Conservation (phyloP, 2,329 filamentous ascomycete genomes). For the Lachnellula occidentalis region DNA sequence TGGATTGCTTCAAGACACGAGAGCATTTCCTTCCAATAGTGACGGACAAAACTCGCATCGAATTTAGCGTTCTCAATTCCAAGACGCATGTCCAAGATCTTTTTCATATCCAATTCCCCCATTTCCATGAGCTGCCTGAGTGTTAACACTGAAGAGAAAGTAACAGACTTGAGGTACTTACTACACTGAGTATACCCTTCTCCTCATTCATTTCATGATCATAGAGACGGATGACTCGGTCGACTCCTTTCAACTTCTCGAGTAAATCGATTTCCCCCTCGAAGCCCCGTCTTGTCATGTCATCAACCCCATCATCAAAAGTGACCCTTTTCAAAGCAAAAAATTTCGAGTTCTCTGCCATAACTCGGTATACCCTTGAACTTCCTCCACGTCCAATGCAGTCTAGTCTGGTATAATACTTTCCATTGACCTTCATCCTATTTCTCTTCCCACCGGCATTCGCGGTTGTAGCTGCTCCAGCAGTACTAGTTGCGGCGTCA, state of each 20-base stretch:
- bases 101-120: slow-evolving; percentile 88
- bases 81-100: slow-evolving; percentile 68
- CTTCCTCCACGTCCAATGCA: slow-evolving; percentile 89
- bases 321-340: slow-evolving; percentile 92
- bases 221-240: slow-evolving; percentile 83
- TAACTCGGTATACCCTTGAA: slow-evolving; percentile 91
- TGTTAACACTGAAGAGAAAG: slow-evolving; percentile 20
- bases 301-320: slow-evolving; percentile 75
- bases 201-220: slow-evolving; percentile 93
- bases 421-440: slow-evolving; percentile 83
- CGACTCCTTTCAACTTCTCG: slow-evolving; percentile 73
- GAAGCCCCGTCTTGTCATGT: slow-evolving; percentile 75
- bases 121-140: slow-evolving; percentile 80
- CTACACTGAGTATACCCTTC: slow-evolving; percentile 81
- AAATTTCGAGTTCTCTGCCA: slow-evolving; percentile 94
- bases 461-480: slow-evolving; percentile 70
- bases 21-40: slow-evolving; percentile 99
- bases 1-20: slow-evolving; percentile 91
- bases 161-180: slow-evolving; percentile 39
- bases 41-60: slow-evolving; percentile 88
- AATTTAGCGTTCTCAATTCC: slow-evolving; percentile 69
- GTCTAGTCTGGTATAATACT: slow-evolving; percentile 83
- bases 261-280: slow-evolving; percentile 94
- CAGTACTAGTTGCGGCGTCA: slow-evolving; percentile 81
- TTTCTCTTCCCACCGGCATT: slow-evolving; percentile 68